Conservation (phyloP, 78 protist genomes). For the Mantamonas sphyraenae region DNA sequence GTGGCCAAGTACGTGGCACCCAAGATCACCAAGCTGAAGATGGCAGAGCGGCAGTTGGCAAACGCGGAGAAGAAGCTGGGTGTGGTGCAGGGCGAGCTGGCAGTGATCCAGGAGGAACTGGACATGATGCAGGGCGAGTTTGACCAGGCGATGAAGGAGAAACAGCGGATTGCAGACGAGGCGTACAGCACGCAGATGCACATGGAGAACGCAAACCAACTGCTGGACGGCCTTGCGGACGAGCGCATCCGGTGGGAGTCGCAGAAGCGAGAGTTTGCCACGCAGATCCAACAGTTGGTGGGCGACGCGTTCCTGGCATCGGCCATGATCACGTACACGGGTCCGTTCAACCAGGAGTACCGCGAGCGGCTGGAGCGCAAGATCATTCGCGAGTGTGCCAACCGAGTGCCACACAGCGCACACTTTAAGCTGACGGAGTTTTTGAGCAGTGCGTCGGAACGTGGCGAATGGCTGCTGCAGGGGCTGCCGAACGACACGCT, state of each 20-base stretch:
- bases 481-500: slow-evolving; percentile 85
- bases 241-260: slow-evolving; percentile 79
- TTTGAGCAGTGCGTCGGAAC: too few relatives aligned
- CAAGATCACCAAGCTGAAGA: neutral
- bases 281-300: slow-evolving; percentile 34
- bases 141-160: slow-evolving; percentile 51
- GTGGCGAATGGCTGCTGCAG: slow-evolving; percentile 79
- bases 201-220: slow-evolving; percentile 62
- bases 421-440: too few relatives aligned
- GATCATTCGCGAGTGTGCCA: too few relatives aligned
- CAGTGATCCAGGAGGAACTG: slow-evolving; percentile 33
- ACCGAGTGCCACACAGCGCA: too few relatives aligned
- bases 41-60: slow-evolving; percentile 23
- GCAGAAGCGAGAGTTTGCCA: slow-evolving; percentile 47
- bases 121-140: slow-evolving; percentile 40
- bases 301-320: slow-evolving; percentile 76
- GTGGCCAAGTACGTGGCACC: slow-evolving; percentile 44
- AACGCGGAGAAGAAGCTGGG: slow-evolving; percentile 38
- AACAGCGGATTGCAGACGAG: slow-evolving; percentile 65
- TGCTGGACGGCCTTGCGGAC: slow-evolving; percentile 72
- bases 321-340: slow-evolving; percentile 78
- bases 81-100: slow-evolving; percentile 53
- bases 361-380: slow-evolving; percentile 46
- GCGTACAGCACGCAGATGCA: slow-evolving; percentile 39
- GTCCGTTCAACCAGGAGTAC: slow-evolving; percentile 79